Percentiles rank a stretch among this genome's conserved stretches.
phyloP scores from a whole-genome alignment of 1,284 basidiomycete genomes.

The Malassezia globosa region DNA sequence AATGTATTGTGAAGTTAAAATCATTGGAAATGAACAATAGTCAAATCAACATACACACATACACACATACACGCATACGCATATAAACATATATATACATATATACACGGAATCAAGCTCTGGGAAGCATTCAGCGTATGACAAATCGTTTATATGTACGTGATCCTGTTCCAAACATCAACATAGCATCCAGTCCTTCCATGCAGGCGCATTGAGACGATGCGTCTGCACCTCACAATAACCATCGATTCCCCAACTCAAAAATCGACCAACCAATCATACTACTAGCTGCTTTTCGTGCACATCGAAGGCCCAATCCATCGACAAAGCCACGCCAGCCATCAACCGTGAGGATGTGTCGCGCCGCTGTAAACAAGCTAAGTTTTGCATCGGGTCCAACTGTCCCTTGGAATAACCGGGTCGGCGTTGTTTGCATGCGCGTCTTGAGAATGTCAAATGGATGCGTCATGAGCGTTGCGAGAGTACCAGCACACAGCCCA shows the following conservation, averaged over 20 bases:
- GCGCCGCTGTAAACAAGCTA: slow-evolving; percentile 19
- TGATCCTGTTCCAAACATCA: no score
- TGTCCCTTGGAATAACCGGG: slow-evolving; percentile 9
- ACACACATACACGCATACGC: no score
- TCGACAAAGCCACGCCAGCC: slow-evolving; percentile 32
- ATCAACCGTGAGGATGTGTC: slow-evolving; percentile 21
- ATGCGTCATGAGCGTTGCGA: slow-evolving; percentile 42
- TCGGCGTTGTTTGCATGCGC: slow-evolving; percentile 38
- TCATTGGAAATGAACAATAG: no score
- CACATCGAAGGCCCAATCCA: slow-evolving; percentile 38
- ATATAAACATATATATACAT: no score
- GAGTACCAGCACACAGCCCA: slow-evolving; percentile 32
- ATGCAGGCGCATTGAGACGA: no score
- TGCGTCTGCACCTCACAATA: no score
- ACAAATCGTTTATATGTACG: no score
- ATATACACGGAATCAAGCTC: no score
- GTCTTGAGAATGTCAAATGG: slow-evolving; percentile 47
- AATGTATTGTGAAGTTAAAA: no score
- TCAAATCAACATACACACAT: no score
- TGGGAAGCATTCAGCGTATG: no score
- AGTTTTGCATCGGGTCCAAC: slow-evolving; percentile 3
- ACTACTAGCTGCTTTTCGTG: slow-evolving; percentile 38
- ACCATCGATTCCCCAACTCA: slow-evolving; percentile 20
- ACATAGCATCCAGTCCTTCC: no score
- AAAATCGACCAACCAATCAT: slow-evolving; percentile 46